phyloP scores from a whole-genome alignment of 192 early-diverging fungal genomes.

The Haplosporangium gracile region DNA sequence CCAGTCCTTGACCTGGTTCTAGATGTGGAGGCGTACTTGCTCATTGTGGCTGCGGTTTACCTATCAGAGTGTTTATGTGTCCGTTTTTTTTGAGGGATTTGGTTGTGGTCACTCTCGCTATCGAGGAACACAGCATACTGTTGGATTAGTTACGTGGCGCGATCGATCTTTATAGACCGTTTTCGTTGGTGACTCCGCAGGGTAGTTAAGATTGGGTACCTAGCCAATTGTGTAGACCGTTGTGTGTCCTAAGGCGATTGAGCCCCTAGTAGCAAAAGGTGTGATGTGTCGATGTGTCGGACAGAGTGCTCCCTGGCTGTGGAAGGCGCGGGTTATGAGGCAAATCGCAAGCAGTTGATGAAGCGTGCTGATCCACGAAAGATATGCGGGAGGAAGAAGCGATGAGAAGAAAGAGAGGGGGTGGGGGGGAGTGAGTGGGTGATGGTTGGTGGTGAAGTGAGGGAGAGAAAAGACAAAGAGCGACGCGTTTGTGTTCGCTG shows the following conservation, averaged over 20 bases:
- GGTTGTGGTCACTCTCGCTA: not conserved
- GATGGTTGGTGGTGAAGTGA: not conserved
- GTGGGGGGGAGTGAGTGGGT: not conserved
- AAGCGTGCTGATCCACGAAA: not conserved
- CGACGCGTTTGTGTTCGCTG: not conserved
- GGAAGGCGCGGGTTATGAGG: not conserved
- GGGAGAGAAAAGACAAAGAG: not conserved
- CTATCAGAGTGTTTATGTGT: not conserved
- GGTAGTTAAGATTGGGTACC: not conserved
- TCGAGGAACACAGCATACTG: not conserved
- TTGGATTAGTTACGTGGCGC: not conserved
- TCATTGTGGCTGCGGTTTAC: not conserved
- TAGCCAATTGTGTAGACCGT: not conserved
- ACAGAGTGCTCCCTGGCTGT: not conserved
- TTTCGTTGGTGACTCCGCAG: not conserved
- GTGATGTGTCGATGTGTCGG: not conserved
- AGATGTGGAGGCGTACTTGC: conserved; percentile 1
- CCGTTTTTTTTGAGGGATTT: not conserved
- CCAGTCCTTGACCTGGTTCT: not conserved
- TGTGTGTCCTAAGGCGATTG: not conserved
- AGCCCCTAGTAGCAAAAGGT: not conserved
- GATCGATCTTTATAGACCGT: not conserved
- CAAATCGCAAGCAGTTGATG: not conserved
- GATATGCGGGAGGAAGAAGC: not conserved
- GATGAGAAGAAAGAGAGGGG: not conserved